phyloP scores from a whole-genome alignment of 2,329 filamentous ascomycete species.

The Sporothrix pseudoabietina region DNA sequence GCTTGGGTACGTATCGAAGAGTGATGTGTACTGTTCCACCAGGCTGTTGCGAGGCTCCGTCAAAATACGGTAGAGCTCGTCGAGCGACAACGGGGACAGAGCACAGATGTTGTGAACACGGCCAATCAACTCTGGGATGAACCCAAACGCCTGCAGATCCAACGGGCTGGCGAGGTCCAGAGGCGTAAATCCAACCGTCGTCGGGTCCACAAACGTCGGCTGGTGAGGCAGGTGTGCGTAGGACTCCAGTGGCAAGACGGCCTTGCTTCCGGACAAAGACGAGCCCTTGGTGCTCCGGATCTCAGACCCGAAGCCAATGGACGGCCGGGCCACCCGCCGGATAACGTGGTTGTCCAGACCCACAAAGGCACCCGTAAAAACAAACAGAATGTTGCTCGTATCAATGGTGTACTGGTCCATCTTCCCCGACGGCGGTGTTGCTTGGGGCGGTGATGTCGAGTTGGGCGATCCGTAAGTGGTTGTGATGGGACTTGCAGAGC shows the following conservation, averaged over 20 bases:
- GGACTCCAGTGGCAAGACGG: constrained; percentile 66
- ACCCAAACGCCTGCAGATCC: constrained; percentile 81
- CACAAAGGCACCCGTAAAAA: constrained; percentile 94
- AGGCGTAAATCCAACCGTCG: constrained; percentile 51
- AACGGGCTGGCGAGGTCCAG: constrained; percentile 74
- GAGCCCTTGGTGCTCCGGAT: constrained; percentile 61
- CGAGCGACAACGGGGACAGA: constrained; percentile 69
- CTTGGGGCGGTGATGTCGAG: constrained; percentile 51
- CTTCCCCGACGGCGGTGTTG: constrained; percentile 52
- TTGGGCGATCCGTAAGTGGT: constrained; percentile 53
- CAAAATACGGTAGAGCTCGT: constrained; percentile 78
- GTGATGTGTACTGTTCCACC: constrained; percentile 81
- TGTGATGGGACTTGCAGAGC: constrained; percentile 55
- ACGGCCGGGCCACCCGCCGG: constrained; percentile 79
- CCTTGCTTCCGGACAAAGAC: constrained; percentile 51
- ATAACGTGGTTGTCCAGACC: constrained; percentile 86
- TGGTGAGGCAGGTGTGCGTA: constrained; percentile 62
- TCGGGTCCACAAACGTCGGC: constrained; percentile 41
- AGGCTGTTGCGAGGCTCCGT: constrained; percentile 91
- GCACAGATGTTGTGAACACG: constrained; percentile 89
- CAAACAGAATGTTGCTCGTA: constrained; percentile 95
- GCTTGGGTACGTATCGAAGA: constrained; percentile 79
- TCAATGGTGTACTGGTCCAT: constrained; percentile 73
- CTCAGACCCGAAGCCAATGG: constrained; percentile 88
- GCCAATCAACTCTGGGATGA: constrained; percentile 96